A percentile compares a stretch with the other conserved stretches of the same genome.
Evolutionary conservation across 441 rosid species (phyloP).

Genomic region (Populus hybrid): DNA sequence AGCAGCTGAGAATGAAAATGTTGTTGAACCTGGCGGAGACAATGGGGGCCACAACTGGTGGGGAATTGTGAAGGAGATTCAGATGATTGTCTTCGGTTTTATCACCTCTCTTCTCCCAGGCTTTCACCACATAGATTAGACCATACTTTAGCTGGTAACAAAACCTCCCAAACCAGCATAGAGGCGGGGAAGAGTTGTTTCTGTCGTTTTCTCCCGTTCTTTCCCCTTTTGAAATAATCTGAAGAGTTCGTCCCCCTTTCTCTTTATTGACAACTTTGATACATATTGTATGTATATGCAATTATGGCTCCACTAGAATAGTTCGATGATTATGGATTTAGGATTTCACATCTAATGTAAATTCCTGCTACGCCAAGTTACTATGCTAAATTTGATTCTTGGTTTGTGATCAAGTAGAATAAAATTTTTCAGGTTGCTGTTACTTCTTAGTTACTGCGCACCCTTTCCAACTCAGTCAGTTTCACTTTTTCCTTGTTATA

Average conservation of each 20-base stretch:
- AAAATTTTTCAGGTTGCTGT: no score
- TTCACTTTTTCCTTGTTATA: no score
- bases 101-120: slow-evolving; percentile 97
- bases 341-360: neutral
- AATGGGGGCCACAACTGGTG: slow-evolving; percentile 79
- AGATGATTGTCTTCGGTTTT: slow-evolving; percentile 94
- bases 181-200: neutral
- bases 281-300: slow-evolving; percentile 5
- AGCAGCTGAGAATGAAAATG: slow-evolving; percentile 54
- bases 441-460: no score
- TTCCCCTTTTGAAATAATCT: slow-evolving; percentile 19
- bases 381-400: no score
- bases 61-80: slow-evolving; percentile 94
- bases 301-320: neutral
- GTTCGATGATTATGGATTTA: neutral
- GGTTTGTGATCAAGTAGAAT: no score
- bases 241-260: neutral
- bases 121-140: slow-evolving; percentile 84
- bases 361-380: neutral
- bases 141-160: slow-evolving; percentile 10
- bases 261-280: neutral
- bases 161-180: slow-evolving; percentile 4
- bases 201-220: neutral
- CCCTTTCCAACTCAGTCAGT: no score
- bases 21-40: slow-evolving; percentile 37